Conservation (phyloP, 352 stramenopile species). For the Phytophthora foliorum region DNA sequence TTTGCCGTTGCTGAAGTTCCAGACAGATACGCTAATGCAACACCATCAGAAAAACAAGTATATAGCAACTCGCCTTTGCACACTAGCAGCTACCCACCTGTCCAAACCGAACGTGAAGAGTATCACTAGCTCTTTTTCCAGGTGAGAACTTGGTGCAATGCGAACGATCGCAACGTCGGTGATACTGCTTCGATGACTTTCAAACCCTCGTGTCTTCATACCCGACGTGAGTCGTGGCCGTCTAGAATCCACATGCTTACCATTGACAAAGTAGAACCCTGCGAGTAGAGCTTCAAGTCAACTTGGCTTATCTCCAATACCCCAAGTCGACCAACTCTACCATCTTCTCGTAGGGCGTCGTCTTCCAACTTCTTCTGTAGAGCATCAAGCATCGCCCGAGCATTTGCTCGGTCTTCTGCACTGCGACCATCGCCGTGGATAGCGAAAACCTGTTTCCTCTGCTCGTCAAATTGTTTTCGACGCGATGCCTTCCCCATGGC, state of each 20-base stretch:
- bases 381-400: constrained; percentile 60
- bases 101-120: constrained; percentile 65
- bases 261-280: constrained; percentile 74
- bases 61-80: background rate
- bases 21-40: constrained; percentile 48
- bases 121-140: constrained; percentile 16
- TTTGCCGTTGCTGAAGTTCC: constrained; percentile 51
- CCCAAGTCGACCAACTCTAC: constrained; percentile 3
- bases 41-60: background rate
- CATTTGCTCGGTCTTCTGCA: constrained; percentile 43
- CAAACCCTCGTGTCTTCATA: constrained; percentile 62
- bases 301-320: background rate
- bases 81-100: constrained; percentile 31
- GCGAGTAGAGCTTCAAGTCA: background rate
- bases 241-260: constrained; percentile 47
- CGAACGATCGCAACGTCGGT: constrained; percentile 29
- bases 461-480: constrained; percentile 55
- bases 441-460: constrained; percentile 57
- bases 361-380: constrained; percentile 72
- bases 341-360: constrained; percentile 70
- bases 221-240: constrained; percentile 55
- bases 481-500: constrained; percentile 59
- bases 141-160: background rate
- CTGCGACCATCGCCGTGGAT: constrained; percentile 54
- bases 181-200: constrained; percentile 45